Conservation (phyloP, 345 rosid genomes). For the Acer negundo region DNA sequence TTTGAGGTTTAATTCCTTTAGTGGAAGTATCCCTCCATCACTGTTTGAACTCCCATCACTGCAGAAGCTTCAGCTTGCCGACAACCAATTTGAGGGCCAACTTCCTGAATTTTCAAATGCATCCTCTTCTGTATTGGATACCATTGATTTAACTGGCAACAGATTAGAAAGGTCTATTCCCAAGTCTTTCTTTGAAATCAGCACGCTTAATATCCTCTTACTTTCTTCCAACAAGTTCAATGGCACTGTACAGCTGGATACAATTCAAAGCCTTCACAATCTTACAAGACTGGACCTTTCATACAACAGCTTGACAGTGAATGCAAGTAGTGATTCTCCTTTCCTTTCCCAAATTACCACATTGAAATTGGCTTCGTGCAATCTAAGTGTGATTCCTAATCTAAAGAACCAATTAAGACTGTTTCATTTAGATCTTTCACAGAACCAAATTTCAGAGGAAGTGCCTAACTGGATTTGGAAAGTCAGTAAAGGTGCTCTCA, state of each 20-base stretch:
- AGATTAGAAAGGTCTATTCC: conserved; percentile 39
- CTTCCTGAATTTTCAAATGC: neutral
- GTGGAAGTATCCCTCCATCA: conserved; percentile 35
- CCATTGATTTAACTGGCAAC: conserved; percentile 47
- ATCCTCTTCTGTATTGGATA: conserved; percentile 14
- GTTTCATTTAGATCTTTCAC: conserved; percentile 36
- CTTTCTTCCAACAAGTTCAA: conserved; percentile 52
- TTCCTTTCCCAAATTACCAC: conserved; percentile 20
- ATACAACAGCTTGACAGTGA: conserved; percentile 30
- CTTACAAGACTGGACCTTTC: conserved; percentile 49
- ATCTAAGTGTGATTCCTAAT: conserved; percentile 31
- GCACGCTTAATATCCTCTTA: conserved; percentile 23
- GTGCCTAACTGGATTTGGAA: conserved; percentile 54
- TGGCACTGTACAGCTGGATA: conserved; percentile 30
- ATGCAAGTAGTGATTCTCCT: conserved; percentile 3
- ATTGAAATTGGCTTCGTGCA: conserved; percentile 52
- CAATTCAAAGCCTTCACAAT: conserved; percentile 26
- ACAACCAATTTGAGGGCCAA: conserved; percentile 35
- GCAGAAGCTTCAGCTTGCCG: conserved; percentile 16
- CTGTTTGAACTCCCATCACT: conserved; percentile 22
- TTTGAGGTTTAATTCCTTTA: conserved; percentile 31
- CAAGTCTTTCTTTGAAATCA: conserved; percentile 3
- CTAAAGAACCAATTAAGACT: conserved; percentile 31
- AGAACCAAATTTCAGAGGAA: conserved; percentile 36
- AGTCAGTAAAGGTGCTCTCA: neutral